Percentiles rank a stretch among this genome's conserved stretches.
Evolutionary conservation across 2,329 filamentous ascomycete species (phyloP).

Genomic region (Aureobasidium sp.): DNA sequence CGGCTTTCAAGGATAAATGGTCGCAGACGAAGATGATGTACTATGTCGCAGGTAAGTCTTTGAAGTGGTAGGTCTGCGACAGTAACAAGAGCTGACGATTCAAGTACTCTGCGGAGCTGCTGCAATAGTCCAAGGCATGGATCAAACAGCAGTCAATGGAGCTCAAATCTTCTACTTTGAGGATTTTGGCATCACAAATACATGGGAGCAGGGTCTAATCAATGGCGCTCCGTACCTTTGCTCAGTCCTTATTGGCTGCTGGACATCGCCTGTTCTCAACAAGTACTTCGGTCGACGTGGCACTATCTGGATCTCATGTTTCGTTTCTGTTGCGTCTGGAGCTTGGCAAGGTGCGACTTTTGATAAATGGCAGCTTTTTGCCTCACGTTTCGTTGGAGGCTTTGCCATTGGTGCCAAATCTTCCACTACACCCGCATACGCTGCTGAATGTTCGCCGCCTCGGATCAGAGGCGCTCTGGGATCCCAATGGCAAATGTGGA

Average conservation of each 20-base stretch:
- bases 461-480: slow-evolving; percentile 38
- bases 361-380: slow-evolving; percentile 18
- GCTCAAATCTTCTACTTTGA: slow-evolving; percentile 27
- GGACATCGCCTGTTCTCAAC: slow-evolving; percentile 53
- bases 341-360: slow-evolving; percentile 25
- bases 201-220: slow-evolving; percentile 31
- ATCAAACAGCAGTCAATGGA: slow-evolving; percentile 45
- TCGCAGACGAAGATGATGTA: slow-evolving; percentile 43
- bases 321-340: slow-evolving; percentile 51
- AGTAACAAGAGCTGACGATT: background rate
- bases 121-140: slow-evolving; percentile 53
- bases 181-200: slow-evolving; percentile 22
- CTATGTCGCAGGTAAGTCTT: slow-evolving; percentile 42
- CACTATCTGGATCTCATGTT: slow-evolving; percentile 59
- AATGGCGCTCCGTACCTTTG: slow-evolving; percentile 41
- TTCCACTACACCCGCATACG: slow-evolving; percentile 39
- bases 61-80: background rate
- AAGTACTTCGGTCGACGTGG: slow-evolving; percentile 53
- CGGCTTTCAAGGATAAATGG: slow-evolving; percentile 66
- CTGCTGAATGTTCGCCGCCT: slow-evolving; percentile 34
- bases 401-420: slow-evolving; percentile 39
- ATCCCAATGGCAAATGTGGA: slow-evolving; percentile 46
- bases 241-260: slow-evolving; percentile 41
- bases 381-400: slow-evolving; percentile 21
- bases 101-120: slow-evolving; percentile 38